Base-by-base conservation (phyloP, 2,329 filamentous ascomycete species). In the Dothidotthia symphoricarpi region DNA sequence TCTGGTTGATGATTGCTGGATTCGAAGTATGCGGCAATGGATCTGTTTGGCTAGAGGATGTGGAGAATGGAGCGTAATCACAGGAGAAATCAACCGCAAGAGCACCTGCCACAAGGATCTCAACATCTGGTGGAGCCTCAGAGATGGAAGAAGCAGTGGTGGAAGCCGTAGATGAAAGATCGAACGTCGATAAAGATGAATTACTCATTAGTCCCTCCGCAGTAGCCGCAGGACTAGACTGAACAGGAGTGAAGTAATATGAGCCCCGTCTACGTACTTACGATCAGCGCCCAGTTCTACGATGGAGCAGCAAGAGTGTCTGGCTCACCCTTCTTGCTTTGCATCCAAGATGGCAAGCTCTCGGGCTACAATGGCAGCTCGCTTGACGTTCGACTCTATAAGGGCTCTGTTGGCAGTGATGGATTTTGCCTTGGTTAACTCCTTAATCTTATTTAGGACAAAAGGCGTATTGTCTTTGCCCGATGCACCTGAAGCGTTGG, bases 71-170 rank as follows among this genome's bases (percentile, higher is more conserved):
- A 16, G 71, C 58, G 58, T 84, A 93, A 63, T 96, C 86, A 71
- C 91, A 96, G 49, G 83, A 85, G 24, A 93, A 74, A 65, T 97
- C 91, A 45, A 95, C 75, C 12, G 91, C 91, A 19, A 97, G 78
- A 10, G 88, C 88, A n/a, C 90, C 91, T 34, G 89, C 87, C 28
- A 96, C 88, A 17, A 96, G 70, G n/a, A 96, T 76, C 49, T 90
- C 82, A 13, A 47, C 43, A 15, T 35, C 24, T 28, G 33, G 16
- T 16, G 31, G 13, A 25, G 28, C 17, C 27, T 45, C 33, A 28
- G 37, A 36, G 3, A 26, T n/a, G 27, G 41, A 24, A 10, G 41
- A 25, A 1, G 34, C 16, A 13, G 32, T 36, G 13, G 45, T 34
- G 24, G 36, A 33, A 29, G 51, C 34, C 8, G 40, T 49, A 2